These are phyloP conservation scores for Leavenworthia alabamica DNA, from an alignment of 345 rosid genomes.

Conservation along the genomic window DNA sequence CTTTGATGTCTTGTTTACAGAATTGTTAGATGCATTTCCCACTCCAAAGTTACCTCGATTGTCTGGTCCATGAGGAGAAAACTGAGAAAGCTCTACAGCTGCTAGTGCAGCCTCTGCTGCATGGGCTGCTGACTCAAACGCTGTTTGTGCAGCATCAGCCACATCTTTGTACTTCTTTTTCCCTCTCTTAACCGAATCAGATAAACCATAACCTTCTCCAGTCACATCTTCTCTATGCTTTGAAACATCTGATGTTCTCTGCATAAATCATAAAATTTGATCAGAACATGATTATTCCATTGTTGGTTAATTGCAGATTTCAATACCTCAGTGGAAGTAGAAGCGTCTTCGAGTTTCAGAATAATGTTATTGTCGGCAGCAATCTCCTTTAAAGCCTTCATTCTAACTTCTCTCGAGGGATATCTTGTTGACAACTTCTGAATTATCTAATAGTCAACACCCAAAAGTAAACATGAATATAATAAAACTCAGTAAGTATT, in stretches of 20 bases:
- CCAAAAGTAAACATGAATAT: background rate
- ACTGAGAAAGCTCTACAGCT: constrained; percentile 83
- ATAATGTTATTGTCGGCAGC: constrained; percentile 57
- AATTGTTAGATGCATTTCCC: background rate
- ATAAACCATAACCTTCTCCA: constrained; percentile 18
- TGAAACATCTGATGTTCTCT: constrained; percentile 29
- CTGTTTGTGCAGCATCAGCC: constrained; percentile 94
- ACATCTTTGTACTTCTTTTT: constrained; percentile 68
- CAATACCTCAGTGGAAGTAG: constrained; percentile 39
- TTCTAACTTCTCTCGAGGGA: constrained; percentile 53
- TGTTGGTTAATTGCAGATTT: constrained; percentile 10
- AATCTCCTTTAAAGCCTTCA: constrained; percentile 56
- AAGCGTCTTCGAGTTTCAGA: constrained; percentile 44
- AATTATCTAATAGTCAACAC: constrained; percentile 25
- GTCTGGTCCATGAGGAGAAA: constrained; percentile 41
- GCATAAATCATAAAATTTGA: constrained; percentile 16
- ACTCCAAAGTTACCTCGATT: background rate
- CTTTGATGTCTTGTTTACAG: constrained; percentile 2
- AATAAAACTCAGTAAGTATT: constrained; percentile 5
- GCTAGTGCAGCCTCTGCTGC: constrained; percentile 94
- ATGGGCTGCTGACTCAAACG: constrained; percentile 72
- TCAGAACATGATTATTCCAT: background rate
- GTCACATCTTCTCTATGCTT: constrained; percentile 18
- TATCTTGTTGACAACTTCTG: constrained; percentile 36
- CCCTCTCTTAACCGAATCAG: constrained; percentile 29